These are phyloP conservation scores for Polytrichum formosum DNA, from an alignment of 225 moss, liverwort and hornwort species.

Conservation along the genomic window DNA sequence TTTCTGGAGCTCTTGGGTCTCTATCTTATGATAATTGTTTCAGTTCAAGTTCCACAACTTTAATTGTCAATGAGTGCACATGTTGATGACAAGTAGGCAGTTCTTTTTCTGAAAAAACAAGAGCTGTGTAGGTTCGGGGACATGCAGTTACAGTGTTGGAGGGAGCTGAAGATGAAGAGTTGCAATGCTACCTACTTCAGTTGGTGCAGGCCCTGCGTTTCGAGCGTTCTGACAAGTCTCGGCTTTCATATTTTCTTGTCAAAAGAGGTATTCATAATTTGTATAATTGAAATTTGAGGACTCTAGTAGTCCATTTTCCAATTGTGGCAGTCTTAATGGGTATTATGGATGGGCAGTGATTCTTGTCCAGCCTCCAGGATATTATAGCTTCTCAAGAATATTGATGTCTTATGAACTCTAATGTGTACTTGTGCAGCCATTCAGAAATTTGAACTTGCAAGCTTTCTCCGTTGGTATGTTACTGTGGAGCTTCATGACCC, in stretches of 20 bases:
- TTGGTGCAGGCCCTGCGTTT: conserved; percentile 90
- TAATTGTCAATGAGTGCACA: not conserved
- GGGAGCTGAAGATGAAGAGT: conserved; percentile 87
- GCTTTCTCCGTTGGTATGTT: conserved; percentile 89
- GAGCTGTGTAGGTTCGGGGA: conserved; percentile 65
- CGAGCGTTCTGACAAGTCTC: conserved; percentile 92
- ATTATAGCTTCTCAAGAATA: too few relatives aligned
- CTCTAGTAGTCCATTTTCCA: not conserved
- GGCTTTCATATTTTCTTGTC: conserved; percentile 76
- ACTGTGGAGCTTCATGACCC: conserved; percentile 87
- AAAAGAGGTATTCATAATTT: conserved; percentile 62
- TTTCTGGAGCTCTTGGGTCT: not conserved
- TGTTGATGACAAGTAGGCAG: not conserved
- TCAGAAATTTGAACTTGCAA: conserved; percentile 80
- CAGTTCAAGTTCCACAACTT: too few relatives aligned
- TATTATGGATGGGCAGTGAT: too few relatives aligned
- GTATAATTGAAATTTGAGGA: not conserved
- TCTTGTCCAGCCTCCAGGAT: too few relatives aligned
- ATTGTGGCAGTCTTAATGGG: too few relatives aligned
- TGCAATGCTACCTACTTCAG: conserved; percentile 88
- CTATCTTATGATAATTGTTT: too few relatives aligned
- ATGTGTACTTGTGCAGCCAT: conserved; percentile 37
- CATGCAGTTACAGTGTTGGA: conserved; percentile 93
- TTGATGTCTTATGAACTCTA: not conserved
- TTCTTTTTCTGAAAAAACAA: not conserved